Evolutionary conservation across 495 filamentous ascomycete genomes (phyloP).

Genomic region (Xylaria venustula): DNA sequence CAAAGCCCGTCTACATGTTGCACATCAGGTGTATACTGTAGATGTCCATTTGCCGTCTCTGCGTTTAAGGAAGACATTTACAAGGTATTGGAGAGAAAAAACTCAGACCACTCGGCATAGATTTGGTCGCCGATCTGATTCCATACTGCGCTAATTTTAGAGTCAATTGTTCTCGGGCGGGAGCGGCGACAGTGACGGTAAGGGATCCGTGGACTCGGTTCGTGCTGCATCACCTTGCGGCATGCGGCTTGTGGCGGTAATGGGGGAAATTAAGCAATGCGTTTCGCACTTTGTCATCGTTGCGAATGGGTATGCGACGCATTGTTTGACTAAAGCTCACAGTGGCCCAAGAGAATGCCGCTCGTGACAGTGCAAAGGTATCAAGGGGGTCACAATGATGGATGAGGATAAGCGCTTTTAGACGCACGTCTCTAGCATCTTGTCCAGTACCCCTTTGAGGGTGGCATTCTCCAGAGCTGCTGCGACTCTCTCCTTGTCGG

Average conservation of each 20-base stretch:
- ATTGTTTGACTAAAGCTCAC: background rate
- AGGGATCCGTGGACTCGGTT: background rate
- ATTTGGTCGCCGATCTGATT: background rate
- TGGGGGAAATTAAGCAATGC: background rate
- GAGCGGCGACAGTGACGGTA: background rate
- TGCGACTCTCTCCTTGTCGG: slow-evolving; percentile 93
- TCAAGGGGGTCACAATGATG: background rate
- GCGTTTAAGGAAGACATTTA: no score
- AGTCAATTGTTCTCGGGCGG: background rate
- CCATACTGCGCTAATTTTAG: background rate
- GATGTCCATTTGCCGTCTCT: no score
- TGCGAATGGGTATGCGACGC: background rate
- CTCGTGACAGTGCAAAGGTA: background rate
- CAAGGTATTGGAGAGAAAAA: background rate
- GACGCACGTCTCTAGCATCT: slow-evolving; percentile 85
- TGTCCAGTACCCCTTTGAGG: slow-evolving; percentile 79
- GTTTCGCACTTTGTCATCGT: background rate
- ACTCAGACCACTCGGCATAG: background rate
- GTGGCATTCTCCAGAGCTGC: slow-evolving; percentile 93
- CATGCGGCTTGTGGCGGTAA: background rate
- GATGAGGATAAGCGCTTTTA: slow-evolving; percentile 12
- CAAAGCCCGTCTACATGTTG: no score
- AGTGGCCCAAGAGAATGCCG: background rate
- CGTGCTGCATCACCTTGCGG: background rate
- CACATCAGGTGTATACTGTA: no score